Conservation (phyloP, 1,139 yeast species). For the Zygosaccharomyces sapae region DNA sequence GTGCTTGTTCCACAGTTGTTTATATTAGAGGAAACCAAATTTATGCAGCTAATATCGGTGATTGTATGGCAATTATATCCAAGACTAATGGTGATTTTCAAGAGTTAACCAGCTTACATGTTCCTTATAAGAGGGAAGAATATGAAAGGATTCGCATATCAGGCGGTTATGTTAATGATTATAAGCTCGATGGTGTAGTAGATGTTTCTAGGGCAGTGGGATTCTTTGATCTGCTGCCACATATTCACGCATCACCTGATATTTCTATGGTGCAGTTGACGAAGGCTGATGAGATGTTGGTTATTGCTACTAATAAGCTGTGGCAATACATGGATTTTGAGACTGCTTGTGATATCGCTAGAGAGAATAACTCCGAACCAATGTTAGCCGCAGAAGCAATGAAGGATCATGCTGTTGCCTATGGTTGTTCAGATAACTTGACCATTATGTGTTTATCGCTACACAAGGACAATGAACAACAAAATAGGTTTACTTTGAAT, state of each 20-base stretch:
- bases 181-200: slow-evolving; percentile 76
- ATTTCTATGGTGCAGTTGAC: slow-evolving; percentile 59
- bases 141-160: slow-evolving; percentile 84
- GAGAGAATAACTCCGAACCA: slow-evolving; percentile 79
- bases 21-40: slow-evolving; percentile 68
- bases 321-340: slow-evolving; percentile 86
- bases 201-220: slow-evolving; percentile 91
- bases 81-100: slow-evolving; percentile 76
- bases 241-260: slow-evolving; percentile 84
- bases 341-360: slow-evolving; percentile 83
- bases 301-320: slow-evolving; percentile 77
- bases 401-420: slow-evolving; percentile 90
- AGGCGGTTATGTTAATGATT: slow-evolving; percentile 88
- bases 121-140: slow-evolving; percentile 75
- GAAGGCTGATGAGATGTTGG: slow-evolving; percentile 74
- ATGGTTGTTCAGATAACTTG: slow-evolving; percentile 81
- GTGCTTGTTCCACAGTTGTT: slow-evolving; percentile 78
- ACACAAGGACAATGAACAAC: slow-evolving; percentile 42
- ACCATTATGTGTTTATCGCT: slow-evolving; percentile 79
- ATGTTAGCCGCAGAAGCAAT: slow-evolving; percentile 90
- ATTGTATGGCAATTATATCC: slow-evolving; percentile 76
- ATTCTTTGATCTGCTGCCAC: slow-evolving; percentile 79
- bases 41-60: slow-evolving; percentile 89
- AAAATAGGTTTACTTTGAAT: slow-evolving; percentile 40
- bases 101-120: slow-evolving; percentile 72